These are phyloP conservation scores for Metschnikowia hibisci DNA, from an alignment of 805 yeast species.

Conservation along the genomic window DNA sequence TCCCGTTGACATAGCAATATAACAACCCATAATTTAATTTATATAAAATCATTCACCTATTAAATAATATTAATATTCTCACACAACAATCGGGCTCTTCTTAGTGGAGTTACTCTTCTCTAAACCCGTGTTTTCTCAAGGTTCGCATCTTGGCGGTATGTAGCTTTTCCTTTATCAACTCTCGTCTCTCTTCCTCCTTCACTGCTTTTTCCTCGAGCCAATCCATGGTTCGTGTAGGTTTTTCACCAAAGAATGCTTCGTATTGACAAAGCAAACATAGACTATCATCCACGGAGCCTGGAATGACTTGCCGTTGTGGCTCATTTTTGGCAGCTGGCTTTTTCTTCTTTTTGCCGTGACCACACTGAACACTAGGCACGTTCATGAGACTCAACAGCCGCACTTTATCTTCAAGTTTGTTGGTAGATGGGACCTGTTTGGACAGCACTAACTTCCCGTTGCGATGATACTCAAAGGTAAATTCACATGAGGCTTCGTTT, in stretches of 20 bases:
- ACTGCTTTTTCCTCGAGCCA: constrained; percentile 41
- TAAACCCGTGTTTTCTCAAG: background rate
- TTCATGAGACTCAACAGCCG: constrained; percentile 27
- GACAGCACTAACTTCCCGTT: constrained; percentile 32
- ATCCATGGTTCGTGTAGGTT: constrained; percentile 48
- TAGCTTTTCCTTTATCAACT: constrained; percentile 31
- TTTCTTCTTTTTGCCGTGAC: constrained; percentile 13
- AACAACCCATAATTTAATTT: too few relatives aligned
- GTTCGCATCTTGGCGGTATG: constrained; percentile 32
- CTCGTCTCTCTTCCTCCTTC: constrained; percentile 30
- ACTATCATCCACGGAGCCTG: constrained; percentile 1
- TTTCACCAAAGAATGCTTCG: constrained; percentile 46
- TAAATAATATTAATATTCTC: constrained; percentile 3
- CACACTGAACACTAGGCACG: constrained; percentile 7
- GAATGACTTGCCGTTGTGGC: constrained; percentile 3
- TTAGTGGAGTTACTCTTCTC: background rate
- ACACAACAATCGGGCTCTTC: background rate
- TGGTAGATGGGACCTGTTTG: constrained; percentile 29
- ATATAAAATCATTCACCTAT: too few relatives aligned
- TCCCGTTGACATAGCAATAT: too few relatives aligned
- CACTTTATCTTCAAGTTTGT: constrained; percentile 36
- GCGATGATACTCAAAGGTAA: constrained; percentile 42
- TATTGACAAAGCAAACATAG: constrained; percentile 50
- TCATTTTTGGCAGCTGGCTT: constrained; percentile 9
- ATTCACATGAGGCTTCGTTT: constrained; percentile 41